These are phyloP conservation scores for Metschnikowia arizonensis DNA, from an alignment of 805 yeast genomes.

Conservation along the genomic window DNA sequence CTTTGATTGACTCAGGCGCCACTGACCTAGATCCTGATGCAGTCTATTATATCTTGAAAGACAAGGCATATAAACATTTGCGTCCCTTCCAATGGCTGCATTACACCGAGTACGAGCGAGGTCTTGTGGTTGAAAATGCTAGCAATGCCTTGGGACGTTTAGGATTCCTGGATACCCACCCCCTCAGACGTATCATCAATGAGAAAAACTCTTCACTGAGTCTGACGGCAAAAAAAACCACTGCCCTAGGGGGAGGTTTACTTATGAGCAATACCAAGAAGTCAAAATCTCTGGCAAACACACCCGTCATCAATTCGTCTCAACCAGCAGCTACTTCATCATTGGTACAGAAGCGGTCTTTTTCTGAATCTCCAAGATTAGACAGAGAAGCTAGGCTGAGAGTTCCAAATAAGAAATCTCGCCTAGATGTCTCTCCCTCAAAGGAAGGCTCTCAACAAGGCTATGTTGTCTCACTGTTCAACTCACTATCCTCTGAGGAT, in stretches of 20 bases:
- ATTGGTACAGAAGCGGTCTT: constrained; percentile 14
- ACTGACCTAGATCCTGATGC: constrained; percentile 8
- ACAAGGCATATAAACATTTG: constrained; percentile 39
- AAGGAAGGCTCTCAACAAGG: constrained; percentile 5
- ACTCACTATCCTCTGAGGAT: constrained; percentile 22
- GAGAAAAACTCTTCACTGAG: constrained; percentile 10
- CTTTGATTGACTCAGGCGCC: constrained; percentile 17
- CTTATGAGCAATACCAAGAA: constrained; percentile 18
- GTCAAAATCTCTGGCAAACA: constrained; percentile 6
- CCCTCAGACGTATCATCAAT: constrained; percentile 33
- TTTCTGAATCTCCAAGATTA: constrained; percentile 23
- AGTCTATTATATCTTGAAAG: constrained; percentile 28
- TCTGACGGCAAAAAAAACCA: constrained; percentile 7
- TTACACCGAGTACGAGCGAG: constrained; percentile 31
- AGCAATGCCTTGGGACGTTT: constrained; percentile 38
- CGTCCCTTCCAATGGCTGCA: constrained; percentile 36
- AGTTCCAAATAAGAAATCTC: constrained; percentile 6
- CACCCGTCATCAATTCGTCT: constrained; percentile 6
- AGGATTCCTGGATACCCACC: constrained; percentile 43
- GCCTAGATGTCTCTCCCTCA: constrained; percentile 16
- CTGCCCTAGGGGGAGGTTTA: constrained; percentile 29
- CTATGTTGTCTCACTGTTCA: constrained; percentile 17
- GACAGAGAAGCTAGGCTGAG: constrained; percentile 9
- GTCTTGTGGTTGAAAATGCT: constrained; percentile 29
- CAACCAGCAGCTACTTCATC: constrained; percentile 7